Evolutionary conservation across 2,329 filamentous ascomycete species (phyloP), one percentile per base, ranked within the genome.

Genomic region (Fusarium xyrophilum): DNA sequence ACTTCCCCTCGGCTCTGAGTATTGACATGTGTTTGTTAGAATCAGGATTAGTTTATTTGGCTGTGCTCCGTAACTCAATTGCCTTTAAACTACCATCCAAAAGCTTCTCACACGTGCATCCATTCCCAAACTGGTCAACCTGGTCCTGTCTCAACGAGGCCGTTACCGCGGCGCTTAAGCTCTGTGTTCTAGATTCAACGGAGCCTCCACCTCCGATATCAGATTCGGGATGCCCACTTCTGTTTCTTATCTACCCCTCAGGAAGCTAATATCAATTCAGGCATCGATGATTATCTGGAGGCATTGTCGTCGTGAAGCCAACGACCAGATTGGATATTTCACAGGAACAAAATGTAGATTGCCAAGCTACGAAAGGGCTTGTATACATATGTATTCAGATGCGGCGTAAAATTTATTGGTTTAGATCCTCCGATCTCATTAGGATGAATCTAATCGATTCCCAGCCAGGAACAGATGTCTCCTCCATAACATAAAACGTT

Each of bases 151-250:
- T 52, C 28, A 35, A 43, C 47, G 25, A 30, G 42, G 60, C 54
- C 53, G 43, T 43, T 55, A 32, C 43, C 19, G 32, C 35, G 48
- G 58, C 48, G 35, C 23, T 60, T 40, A 32, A 25, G 59, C 50
- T 42, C 63, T 27, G 43, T 21, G 32, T 36, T 63, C 54, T 32
- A 42, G 44, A 36, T 63, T 39, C n/a, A 30, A 12, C 60, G 60
- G 59, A 63, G 36, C 50, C 36, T 56, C 14, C 23, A 48, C 32
- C 58, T 63, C 60, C 60, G 60, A 33, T 46, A 35, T 63, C 35
- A 30, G 55, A 63, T 48, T 25, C 19, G 47, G 48, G n/a, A 60
- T 27, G 21, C 38, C n/a, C 33, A 44, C 15, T 14, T 55, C 13
- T 25, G 10, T 19, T n/a, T 19, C 33, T 30, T 30, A 17, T 32